Conservation (phyloP, 179 eudicot species). For the Camellia oleifera region DNA sequence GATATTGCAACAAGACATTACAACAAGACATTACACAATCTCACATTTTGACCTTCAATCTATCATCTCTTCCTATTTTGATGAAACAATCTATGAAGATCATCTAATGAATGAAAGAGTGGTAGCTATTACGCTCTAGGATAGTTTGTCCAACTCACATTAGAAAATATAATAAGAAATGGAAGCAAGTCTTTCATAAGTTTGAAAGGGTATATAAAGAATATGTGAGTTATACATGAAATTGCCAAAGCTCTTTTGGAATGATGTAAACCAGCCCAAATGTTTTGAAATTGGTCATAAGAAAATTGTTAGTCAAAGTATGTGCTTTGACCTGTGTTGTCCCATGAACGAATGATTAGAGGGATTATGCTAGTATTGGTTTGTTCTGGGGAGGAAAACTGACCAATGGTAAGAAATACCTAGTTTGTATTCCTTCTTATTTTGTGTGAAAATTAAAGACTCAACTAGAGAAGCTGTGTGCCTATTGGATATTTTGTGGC, state of each 20-base stretch:
- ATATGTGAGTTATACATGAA: neutral
- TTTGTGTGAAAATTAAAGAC: neutral
- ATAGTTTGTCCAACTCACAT: neutral
- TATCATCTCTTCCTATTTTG: neutral
- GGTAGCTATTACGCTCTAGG: neutral
- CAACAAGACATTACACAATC: too few relatives aligned
- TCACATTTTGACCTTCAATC: neutral
- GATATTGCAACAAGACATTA: too few relatives aligned
- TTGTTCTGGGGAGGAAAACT: neutral
- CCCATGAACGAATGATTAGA: neutral
- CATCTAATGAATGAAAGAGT: neutral
- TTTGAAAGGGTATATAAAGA: neutral
- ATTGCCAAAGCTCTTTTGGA: neutral
- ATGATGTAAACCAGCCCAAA: neutral
- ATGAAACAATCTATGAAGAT: neutral
- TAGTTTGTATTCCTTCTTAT: neutral
- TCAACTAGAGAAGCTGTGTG: neutral
- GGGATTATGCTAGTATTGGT: neutral
- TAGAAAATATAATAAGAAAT: too few relatives aligned
- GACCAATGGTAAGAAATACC: neutral
- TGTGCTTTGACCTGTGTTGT: neutral
- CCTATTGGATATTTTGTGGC: neutral
- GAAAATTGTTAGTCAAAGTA: neutral
- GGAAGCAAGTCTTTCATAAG: neutral
- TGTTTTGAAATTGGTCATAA: neutral